Evolutionary conservation across 2,329 filamentous ascomycete genomes (phyloP), one percentile per base, ranked within the genome.

Genomic region (Mycogone perniciosa): DNA sequence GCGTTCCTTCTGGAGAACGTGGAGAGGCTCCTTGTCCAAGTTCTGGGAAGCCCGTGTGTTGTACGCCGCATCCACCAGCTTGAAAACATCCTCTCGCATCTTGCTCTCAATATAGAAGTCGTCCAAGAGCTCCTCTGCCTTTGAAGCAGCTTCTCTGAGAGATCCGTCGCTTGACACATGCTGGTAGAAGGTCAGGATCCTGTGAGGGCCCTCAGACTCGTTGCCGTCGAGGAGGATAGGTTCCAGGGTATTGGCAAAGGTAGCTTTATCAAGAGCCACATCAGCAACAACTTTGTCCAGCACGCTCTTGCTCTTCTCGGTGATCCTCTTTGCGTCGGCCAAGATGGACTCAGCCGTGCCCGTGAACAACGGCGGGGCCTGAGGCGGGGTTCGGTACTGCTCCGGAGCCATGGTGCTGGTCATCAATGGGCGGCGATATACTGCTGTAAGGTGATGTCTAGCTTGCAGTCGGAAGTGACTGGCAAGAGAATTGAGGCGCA

Each of bases 61-160:
- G 59, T 75, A 81, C 34, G 78, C 74, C 29, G 77, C 76, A 43
- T 85, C 77, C 29, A 86, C 79, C 3, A 84, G 72, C 60, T 76
- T 74, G 74, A 88, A 93, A 53, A 91, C 79, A 59, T 93, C 88
- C 70, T 92, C 86, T 48, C 88, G 80, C 87, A 92, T 92, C 61
- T 76, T 80, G 50, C 82, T 80, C 70, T 93, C 88, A 57, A 92
- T 91, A 49, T 75, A 71, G 62, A 89, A 90, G 57, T 91, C 85
- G 60, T 88, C 81, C 71, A 89, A 80, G 54, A 89, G 71, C 69
- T 85, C 84, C 65, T 89, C 84, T 0, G 88, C 85, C 64, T 90
- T 82, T 54, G 82, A 86, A 3, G 85, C 89, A 10, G 87, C 86
- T 70, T 89, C 82, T 34, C 88, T 81, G 43, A 93, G 74, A 48